These are phyloP conservation scores for Neltuma alba DNA, from an alignment of 306 rosid species.

Conservation along the genomic window DNA sequence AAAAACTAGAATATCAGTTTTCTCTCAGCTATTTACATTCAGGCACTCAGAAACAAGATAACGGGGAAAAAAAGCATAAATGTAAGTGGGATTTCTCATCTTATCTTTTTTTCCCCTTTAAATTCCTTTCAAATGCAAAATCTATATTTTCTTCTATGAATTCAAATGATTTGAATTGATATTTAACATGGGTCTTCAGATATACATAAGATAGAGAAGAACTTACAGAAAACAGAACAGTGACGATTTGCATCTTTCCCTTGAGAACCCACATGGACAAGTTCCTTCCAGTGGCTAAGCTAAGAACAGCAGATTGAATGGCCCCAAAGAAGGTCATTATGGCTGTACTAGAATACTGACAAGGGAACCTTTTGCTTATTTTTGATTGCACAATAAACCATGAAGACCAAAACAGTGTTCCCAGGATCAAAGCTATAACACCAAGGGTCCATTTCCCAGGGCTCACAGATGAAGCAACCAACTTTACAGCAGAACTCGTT, in stretches of 20 bases:
- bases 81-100: neutral
- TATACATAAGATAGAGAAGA: neutral
- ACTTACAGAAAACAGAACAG: conserved; percentile 65
- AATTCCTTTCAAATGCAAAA: neutral
- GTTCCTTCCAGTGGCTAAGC: conserved; percentile 48
- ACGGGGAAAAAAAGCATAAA: too few species aligned
- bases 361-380: conserved; percentile 62
- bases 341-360: conserved; percentile 69
- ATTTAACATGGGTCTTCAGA: neutral
- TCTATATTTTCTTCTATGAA: neutral
- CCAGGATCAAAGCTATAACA: conserved; percentile 54
- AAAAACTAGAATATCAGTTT: neutral
- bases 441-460: conserved; percentile 60
- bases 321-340: conserved; percentile 77
- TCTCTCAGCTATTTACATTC: neutral
- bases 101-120: neutral
- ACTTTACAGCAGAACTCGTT: conserved; percentile 12
- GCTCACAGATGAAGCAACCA: conserved; percentile 15
- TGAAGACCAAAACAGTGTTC: conserved; percentile 65
- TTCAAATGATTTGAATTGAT: neutral
- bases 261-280: conserved; percentile 58
- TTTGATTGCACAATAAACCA: conserved; percentile 70
- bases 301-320: conserved; percentile 58
- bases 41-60: neutral
- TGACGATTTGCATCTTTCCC: conserved; percentile 53